Conservation (phyloP, 345 rosid genomes). For the Populus ilicifolia region DNA sequence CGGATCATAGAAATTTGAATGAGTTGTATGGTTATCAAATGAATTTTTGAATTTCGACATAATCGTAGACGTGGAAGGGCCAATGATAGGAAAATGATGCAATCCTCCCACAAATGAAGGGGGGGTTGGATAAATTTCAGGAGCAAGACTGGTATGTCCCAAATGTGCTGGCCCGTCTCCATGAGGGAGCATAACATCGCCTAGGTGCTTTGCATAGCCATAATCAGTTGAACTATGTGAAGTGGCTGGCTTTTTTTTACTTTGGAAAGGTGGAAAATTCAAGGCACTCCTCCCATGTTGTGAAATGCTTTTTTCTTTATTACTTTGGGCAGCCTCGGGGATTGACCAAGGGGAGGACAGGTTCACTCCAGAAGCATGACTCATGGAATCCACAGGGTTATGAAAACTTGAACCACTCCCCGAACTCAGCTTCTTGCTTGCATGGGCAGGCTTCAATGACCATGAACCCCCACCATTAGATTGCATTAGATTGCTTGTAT, state of each 20-base stretch:
- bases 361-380: constrained; percentile 25
- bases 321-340: constrained; percentile 17
- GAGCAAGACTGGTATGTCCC: constrained; percentile 5
- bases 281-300: constrained; percentile 16
- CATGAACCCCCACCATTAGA: neutral
- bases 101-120: constrained; percentile 3
- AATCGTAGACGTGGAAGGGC: constrained; percentile 17
- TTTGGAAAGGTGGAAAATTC: constrained; percentile 15
- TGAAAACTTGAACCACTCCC: constrained; percentile 19
- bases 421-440: constrained; percentile 20
- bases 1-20: constrained; percentile 7
- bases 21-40: constrained; percentile 1
- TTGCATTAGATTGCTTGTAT: constrained; percentile 6
- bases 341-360: constrained; percentile 18
- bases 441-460: constrained; percentile 14
- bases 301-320: constrained; percentile 21
- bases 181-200: constrained; percentile 9
- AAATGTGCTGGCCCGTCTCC: constrained; percentile 14
- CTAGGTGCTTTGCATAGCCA: constrained; percentile 12
- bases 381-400: constrained; percentile 5
- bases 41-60: neutral
- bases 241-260: constrained; percentile 13
- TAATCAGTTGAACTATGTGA: constrained; percentile 27
- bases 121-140: constrained; percentile 1
- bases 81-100: constrained; percentile 11